phyloP scores from a whole-genome alignment of 1,284 basidiomycete species.

The Neonothopanus nambi region DNA sequence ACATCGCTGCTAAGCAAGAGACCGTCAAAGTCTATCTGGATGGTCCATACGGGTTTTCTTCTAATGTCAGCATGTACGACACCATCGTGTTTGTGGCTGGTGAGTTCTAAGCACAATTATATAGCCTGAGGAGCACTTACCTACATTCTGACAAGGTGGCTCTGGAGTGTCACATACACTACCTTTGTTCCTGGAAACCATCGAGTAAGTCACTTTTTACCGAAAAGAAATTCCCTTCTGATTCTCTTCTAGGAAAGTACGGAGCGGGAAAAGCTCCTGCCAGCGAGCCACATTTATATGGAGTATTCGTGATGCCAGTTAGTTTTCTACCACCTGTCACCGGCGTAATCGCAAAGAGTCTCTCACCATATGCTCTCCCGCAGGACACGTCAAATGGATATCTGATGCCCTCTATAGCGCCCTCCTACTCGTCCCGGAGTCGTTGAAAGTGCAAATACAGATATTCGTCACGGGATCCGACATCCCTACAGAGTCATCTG shows the following conservation, averaged over 20 bases:
- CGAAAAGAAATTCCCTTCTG: neutral
- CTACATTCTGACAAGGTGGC: conserved; percentile 36
- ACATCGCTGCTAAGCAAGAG: conserved; percentile 30
- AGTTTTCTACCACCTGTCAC: neutral
- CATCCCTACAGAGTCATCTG: conserved; percentile 13
- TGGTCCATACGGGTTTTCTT: conserved; percentile 54
- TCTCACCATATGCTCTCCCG: neutral
- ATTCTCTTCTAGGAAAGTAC: conserved; percentile 21
- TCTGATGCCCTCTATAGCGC: conserved; percentile 34
- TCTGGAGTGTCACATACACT: conserved; percentile 53
- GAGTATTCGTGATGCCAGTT: conserved; percentile 18
- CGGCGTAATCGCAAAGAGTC: neutral
- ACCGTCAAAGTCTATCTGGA: conserved; percentile 46
- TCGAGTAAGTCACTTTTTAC: conserved; percentile 33
- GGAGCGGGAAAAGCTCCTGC: conserved; percentile 23
- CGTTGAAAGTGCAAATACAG: conserved; percentile 33
- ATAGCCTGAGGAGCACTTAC: neutral
- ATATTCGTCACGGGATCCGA: conserved; percentile 37
- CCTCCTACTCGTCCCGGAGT: conserved; percentile 28
- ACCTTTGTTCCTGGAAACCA: conserved; percentile 43
- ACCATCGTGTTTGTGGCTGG: conserved; percentile 52
- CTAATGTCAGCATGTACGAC: conserved; percentile 41
- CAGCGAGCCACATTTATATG: conserved; percentile 21
- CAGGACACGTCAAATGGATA: conserved; percentile 46
- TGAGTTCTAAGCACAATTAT: conserved; percentile 27